Percentiles rank a stretch among this genome's conserved stretches.
Conservation (phyloP, 2,329 filamentous ascomycete species). For the Trichocomaceae sp. region DNA sequence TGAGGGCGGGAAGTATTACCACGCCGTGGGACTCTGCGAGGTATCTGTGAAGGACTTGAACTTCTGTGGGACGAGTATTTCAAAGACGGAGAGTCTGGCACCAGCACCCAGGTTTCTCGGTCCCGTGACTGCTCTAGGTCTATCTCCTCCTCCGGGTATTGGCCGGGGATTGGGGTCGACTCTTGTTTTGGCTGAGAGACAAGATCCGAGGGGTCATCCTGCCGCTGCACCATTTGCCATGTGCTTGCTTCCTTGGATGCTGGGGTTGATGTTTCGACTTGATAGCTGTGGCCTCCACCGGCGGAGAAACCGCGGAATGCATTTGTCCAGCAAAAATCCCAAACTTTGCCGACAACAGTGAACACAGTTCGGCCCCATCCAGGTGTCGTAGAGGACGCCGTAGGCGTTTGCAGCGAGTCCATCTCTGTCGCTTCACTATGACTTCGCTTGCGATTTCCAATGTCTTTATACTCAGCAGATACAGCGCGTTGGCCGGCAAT, state of each 20-base stretch:
- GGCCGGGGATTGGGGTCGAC: slow-evolving; percentile 48
- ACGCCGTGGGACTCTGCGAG: slow-evolving; percentile 21
- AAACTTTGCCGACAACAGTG: slow-evolving; percentile 58
- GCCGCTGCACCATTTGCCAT: slow-evolving; percentile 25
- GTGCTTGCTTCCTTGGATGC: slow-evolving; percentile 19
- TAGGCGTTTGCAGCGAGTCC: slow-evolving; percentile 13
- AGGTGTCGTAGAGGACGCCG: slow-evolving; percentile 11
- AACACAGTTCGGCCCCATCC: slow-evolving; percentile 40
- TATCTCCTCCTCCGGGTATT: slow-evolving; percentile 43
- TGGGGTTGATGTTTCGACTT: slow-evolving; percentile 51
- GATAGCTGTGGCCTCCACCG: slow-evolving; percentile 61
- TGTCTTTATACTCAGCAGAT: slow-evolving; percentile 29
- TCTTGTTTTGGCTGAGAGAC: slow-evolving; percentile 10
- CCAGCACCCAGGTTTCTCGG: slow-evolving; percentile 62
- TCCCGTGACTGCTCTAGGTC: slow-evolving; percentile 26
- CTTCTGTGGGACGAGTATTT: slow-evolving; percentile 11
- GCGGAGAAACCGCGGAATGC: slow-evolving; percentile 81
- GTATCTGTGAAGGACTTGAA: slow-evolving; percentile 16
- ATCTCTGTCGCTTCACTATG: slow-evolving; percentile 12
- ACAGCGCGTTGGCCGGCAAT: slow-evolving; percentile 21
- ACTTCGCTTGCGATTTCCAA: slow-evolving; percentile 16
- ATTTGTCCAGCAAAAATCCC: slow-evolving; percentile 68
- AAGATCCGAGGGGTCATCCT: slow-evolving; percentile 22
- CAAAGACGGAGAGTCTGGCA: slow-evolving; percentile 30
- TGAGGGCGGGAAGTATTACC: slow-evolving; percentile 19